Evolutionary conservation across 352 stramenopile species (phyloP).

Genomic region (Phytopythium kandeliae): DNA sequence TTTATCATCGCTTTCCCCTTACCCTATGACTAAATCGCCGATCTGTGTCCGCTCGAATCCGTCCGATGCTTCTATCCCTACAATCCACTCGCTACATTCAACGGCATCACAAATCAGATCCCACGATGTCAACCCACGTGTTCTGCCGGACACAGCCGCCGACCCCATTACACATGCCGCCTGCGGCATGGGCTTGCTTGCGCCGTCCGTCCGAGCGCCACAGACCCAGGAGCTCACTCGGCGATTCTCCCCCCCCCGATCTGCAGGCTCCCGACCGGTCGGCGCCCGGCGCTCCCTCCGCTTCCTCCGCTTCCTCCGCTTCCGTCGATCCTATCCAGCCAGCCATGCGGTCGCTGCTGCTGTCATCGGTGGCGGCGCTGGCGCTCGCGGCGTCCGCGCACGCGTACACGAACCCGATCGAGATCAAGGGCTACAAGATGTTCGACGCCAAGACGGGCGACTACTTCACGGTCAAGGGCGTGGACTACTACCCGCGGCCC

Average conservation of each 20-base stretch:
- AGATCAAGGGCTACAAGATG: slow-evolving; percentile 56
- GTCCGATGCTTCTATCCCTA: not conserved
- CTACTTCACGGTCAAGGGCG: slow-evolving; percentile 54
- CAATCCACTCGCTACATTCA: not conserved
- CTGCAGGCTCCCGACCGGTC: not conserved
- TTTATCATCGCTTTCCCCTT: not conserved
- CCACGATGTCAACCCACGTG: not conserved
- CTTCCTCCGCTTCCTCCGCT: not conserved
- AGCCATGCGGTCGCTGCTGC: slow-evolving; percentile 1
- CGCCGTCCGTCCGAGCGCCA: not conserved
- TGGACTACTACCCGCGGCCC: slow-evolving; percentile 76
- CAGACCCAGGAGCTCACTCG: not conserved
- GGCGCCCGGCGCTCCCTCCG: not conserved
- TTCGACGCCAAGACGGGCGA: slow-evolving; percentile 57
- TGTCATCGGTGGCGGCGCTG: slow-evolving; percentile 2
- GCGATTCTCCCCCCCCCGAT: not conserved
- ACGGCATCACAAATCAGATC: not conserved
- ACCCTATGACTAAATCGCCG: not conserved
- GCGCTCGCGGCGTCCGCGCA: not conserved
- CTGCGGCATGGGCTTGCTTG: not conserved
- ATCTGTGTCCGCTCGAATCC: not conserved
- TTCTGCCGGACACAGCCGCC: not conserved
- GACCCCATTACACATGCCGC: not conserved
- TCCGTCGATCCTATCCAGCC: not conserved
- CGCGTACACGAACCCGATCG: slow-evolving; percentile 29